Evolutionary conservation across 441 rosid species (phyloP).

Genomic region (Flueggea neowawraea): DNA sequence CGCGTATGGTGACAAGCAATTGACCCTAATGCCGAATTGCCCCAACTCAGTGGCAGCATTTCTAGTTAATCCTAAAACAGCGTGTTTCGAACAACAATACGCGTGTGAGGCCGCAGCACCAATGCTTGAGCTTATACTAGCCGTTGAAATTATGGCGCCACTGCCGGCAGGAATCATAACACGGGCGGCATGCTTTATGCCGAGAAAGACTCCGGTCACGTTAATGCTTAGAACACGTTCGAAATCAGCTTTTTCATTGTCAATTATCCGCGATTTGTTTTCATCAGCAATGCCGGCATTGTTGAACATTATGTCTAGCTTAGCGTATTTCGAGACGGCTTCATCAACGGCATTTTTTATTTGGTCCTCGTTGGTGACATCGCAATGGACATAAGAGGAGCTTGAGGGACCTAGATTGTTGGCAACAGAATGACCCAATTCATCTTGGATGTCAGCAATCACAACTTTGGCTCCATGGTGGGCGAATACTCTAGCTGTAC

Average conservation of each 20-base stretch:
- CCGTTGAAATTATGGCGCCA: slow-evolving; percentile 38
- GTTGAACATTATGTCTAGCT: slow-evolving; percentile 43
- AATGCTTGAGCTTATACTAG: slow-evolving; percentile 33
- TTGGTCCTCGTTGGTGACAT: slow-evolving; percentile 30
- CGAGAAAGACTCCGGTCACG: slow-evolving; percentile 40
- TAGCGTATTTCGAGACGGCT: slow-evolving; percentile 35
- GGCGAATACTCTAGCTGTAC: slow-evolving; percentile 19
- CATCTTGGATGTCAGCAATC: slow-evolving; percentile 27
- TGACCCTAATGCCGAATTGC: slow-evolving; percentile 37
- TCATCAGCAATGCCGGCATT: slow-evolving; percentile 37
- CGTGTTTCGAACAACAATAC: slow-evolving; percentile 47
- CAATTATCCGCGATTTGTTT: slow-evolving; percentile 28
- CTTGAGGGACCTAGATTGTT: slow-evolving; percentile 22
- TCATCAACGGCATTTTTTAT: slow-evolving; percentile 23
- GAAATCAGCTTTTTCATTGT: slow-evolving; percentile 29
- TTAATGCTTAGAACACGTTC: slow-evolving; percentile 37
- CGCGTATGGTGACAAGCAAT: slow-evolving; percentile 40
- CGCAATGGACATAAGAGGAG: slow-evolving; percentile 25
- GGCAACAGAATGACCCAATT: slow-evolving; percentile 21
- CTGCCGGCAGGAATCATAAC: slow-evolving; percentile 13
- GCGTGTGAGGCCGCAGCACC: slow-evolving; percentile 38
- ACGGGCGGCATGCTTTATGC: slow-evolving; percentile 39
- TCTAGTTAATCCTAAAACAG: slow-evolving; percentile 39
- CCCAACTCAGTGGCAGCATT: slow-evolving; percentile 41
- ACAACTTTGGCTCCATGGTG: slow-evolving; percentile 31